Percentiles rank a stretch among this genome's conserved stretches.
These are phyloP conservation scores for Apiotrichum sp. DNA, from an alignment of 1,284 basidiomycete genomes.

Conservation along the genomic window DNA sequence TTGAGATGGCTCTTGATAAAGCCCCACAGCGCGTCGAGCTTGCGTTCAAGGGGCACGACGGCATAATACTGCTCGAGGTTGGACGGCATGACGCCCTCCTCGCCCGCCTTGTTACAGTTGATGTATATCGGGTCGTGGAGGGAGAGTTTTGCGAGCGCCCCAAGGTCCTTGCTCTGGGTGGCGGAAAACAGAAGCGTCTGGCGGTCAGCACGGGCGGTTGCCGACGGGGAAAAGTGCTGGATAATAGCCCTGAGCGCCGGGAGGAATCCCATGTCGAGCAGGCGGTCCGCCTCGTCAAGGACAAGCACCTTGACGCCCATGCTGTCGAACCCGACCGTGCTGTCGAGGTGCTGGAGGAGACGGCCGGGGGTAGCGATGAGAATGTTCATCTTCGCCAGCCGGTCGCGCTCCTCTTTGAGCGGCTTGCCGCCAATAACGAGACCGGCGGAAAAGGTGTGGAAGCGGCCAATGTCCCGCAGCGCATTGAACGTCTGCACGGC, in stretches of 20 bases:
- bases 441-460: slow-evolving; percentile 89
- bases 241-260: slow-evolving; percentile 84
- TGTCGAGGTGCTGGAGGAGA: slow-evolving; percentile 94
- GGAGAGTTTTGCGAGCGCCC: slow-evolving; percentile 82
- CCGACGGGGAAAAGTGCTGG: slow-evolving; percentile 55
- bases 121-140: slow-evolving; percentile 77
- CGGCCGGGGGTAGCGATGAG: slow-evolving; percentile 94
- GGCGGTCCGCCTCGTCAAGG: slow-evolving; percentile 93
- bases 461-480: slow-evolving; percentile 80
- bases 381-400: slow-evolving; percentile 91
- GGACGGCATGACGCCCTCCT: slow-evolving; percentile 56
- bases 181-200: slow-evolving; percentile 96
- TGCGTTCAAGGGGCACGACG: slow-evolving; percentile 73
- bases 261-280: slow-evolving; percentile 93
- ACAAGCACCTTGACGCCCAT: slow-evolving; percentile 90
- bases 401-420: slow-evolving; percentile 83
- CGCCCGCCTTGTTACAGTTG: slow-evolving; percentile 54
- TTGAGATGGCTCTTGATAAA: slow-evolving; percentile 94
- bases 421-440: slow-evolving; percentile 96
- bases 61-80: slow-evolving; percentile 88
- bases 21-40: slow-evolving; percentile 86
- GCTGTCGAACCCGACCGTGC: slow-evolving; percentile 89
- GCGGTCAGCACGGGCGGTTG: slow-evolving; percentile 61
- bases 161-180: slow-evolving; percentile 87
- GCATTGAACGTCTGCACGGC: slow-evolving; percentile 98